Percentiles rank a stretch among this genome's conserved stretches.
phyloP scores from a whole-genome alignment of 495 filamentous ascomycete species.

The Xylaria telfairii region DNA sequence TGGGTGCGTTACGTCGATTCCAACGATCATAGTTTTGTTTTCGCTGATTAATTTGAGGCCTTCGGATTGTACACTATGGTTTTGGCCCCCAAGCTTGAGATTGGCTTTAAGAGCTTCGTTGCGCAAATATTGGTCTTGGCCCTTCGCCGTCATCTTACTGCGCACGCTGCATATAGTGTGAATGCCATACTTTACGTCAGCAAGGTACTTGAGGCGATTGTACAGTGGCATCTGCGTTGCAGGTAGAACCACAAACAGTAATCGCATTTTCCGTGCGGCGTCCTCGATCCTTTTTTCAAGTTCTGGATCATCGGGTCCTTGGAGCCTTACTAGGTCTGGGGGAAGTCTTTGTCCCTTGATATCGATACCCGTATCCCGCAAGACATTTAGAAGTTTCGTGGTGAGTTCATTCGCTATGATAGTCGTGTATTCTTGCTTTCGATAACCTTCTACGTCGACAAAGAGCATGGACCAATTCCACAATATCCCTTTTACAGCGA shows the following conservation, averaged over 20 bases:
- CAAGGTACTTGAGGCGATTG: conserved; percentile 66
- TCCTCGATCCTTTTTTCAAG: conserved; percentile 30
- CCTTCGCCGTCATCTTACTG: conserved; percentile 52
- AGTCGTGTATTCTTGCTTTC: too few species aligned
- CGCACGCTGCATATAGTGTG: conserved; percentile 65
- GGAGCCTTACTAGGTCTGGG: not conserved
- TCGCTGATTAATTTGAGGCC: conserved; percentile 63
- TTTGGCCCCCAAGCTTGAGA: conserved; percentile 72
- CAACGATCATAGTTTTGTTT: conserved; percentile 76
- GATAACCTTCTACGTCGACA: too few species aligned
- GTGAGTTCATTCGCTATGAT: too few species aligned
- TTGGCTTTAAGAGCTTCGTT: conserved; percentile 77
- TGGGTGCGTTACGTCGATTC: conserved; percentile 81
- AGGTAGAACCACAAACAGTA: conserved; percentile 63
- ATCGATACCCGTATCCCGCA: conserved; percentile 26
- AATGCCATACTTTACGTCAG: conserved; percentile 63
- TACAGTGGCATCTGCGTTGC: conserved; percentile 58
- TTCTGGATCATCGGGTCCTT: conserved; percentile 8
- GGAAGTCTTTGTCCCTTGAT: not conserved
- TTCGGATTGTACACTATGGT: conserved; percentile 57
- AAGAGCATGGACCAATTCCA: not conserved
- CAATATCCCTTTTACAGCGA: not conserved
- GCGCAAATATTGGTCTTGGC: conserved; percentile 59
- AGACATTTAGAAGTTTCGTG: too few species aligned
- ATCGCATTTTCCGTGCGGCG: conserved; percentile 25